These are phyloP conservation scores for Saposhnikovia divaricata DNA, from an alignment of 129 eudicot species.

Conservation along the genomic window DNA sequence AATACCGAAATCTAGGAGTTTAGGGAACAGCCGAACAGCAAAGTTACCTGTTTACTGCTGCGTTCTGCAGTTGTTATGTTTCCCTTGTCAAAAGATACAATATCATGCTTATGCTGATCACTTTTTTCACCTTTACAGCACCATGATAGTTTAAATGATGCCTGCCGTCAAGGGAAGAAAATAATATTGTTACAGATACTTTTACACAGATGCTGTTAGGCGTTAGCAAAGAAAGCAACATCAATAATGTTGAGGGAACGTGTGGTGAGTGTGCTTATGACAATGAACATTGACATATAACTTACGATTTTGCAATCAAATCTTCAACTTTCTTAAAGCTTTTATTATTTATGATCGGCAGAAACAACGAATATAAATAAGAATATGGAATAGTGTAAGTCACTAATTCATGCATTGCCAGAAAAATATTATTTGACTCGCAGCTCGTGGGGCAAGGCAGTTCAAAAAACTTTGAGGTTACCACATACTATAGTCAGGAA, in stretches of 20 bases:
- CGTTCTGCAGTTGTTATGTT: slow-evolving; percentile 85
- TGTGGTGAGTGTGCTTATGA: neutral
- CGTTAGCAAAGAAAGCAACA: neutral
- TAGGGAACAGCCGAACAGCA: neutral
- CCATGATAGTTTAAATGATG: slow-evolving; percentile 92
- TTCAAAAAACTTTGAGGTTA: neutral
- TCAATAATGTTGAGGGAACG: neutral
- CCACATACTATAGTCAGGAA: neutral
- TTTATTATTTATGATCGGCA: neutral
- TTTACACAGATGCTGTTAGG: neutral
- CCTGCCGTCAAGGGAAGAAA: slow-evolving; percentile 31
- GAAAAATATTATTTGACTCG: neutral
- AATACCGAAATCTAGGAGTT: neutral
- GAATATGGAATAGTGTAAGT: neutral
- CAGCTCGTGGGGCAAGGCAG: neutral
- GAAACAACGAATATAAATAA: neutral
- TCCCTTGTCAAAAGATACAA: slow-evolving; percentile 94
- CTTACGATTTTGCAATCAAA: neutral
- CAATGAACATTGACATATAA: neutral
- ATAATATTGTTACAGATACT: neutral
- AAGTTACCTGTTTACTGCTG: slow-evolving; percentile 85
- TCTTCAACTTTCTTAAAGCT: neutral
- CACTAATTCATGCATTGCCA: neutral
- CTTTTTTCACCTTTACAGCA: slow-evolving; percentile 68
- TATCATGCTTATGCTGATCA: slow-evolving; percentile 83